Evolutionary conservation across 305 asterid genomes (phyloP).

Genomic region (Withania somnifera): DNA sequence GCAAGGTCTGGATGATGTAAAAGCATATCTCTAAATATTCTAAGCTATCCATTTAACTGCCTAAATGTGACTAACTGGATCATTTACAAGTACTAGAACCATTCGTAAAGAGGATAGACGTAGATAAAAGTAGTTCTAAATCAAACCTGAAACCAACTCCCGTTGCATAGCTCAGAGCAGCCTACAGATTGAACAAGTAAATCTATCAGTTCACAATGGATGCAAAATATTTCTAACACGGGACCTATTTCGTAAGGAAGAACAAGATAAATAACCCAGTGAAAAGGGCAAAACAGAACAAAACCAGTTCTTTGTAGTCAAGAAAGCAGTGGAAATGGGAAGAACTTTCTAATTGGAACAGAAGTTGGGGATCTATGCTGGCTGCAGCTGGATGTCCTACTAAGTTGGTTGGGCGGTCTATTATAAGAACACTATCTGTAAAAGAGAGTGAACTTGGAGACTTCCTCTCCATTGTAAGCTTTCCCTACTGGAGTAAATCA

Average conservation of each 20-base stretch:
- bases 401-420: neutral
- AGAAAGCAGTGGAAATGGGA: neutral
- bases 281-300: neutral
- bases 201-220: slow-evolving; percentile 6
- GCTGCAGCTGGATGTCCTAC: neutral
- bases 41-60: neutral
- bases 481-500: neutral
- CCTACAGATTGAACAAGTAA: slow-evolving; percentile 33
- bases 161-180: slow-evolving; percentile 81
- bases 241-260: neutral
- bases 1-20: neutral
- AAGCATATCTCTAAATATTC: neutral
- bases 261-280: neutral
- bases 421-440: neutral
- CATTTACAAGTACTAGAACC: neutral
- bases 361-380: neutral
- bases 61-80: neutral
- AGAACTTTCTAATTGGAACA: neutral
- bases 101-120: neutral
- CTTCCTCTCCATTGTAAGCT: neutral
- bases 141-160: slow-evolving; percentile 77
- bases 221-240: neutral
- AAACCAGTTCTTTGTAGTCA: neutral
- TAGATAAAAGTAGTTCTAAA: neutral
- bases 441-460: neutral